Conservation (phyloP, 306 rosid species). For the Cucumis sativus region Cucumber_9930_V3 NC_026655.2:5594001-5594500, state of each 20-base stretch:
- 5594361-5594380: constrained; percentile 3
- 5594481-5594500: constrained; percentile 25
- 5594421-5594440: constrained; percentile 25
- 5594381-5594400: constrained; percentile 6
- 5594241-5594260: constrained; percentile 19
- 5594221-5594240: constrained; percentile 28
- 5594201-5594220: constrained; percentile 30
- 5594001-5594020: no score
- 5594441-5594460: constrained; percentile 31
- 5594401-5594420: constrained; percentile 11
- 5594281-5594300: constrained; percentile 27
- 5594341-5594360: constrained; percentile 19
- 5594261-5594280: neutral
- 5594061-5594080: neutral
- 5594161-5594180: constrained; percentile 17
- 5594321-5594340: constrained; percentile 21
- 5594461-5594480: constrained; percentile 31
- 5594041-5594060: neutral
- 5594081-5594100: constrained; percentile 7
- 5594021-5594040: no score
- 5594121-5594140: constrained; percentile 13
- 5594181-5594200: constrained; percentile 6
- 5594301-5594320: constrained; percentile 19
- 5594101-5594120: neutral
- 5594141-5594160: constrained; percentile 16